Conservation (phyloP, 2,329 filamentous ascomycete genomes). For the Metarhizium album region DNA sequence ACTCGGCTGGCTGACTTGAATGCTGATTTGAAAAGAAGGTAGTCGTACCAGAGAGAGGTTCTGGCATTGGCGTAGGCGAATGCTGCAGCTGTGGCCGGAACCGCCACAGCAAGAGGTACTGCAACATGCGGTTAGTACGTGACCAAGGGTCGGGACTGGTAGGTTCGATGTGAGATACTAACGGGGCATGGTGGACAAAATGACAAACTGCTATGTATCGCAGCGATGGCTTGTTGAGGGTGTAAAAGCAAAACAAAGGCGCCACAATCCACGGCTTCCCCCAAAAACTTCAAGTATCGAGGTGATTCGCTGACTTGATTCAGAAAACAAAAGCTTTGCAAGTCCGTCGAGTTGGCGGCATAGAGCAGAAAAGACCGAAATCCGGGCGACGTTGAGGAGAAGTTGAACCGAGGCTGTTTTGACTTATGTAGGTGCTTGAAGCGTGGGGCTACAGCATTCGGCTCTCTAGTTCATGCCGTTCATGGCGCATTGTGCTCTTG, state of each 20-base stretch:
- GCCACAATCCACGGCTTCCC: background rate
- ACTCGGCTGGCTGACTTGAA: slow-evolving; percentile 33
- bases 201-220: background rate
- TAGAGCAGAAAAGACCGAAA: background rate
- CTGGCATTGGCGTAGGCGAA: slow-evolving; percentile 73
- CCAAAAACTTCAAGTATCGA: background rate
- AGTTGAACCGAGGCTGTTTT: background rate
- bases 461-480: background rate
- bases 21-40: slow-evolving; percentile 44
- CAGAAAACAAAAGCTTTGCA: background rate
- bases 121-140: background rate
- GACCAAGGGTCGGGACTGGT: background rate
- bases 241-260: background rate
- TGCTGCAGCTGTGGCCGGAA: slow-evolving; percentile 52
- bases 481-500: background rate
- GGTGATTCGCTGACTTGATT: background rate
- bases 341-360: no score
- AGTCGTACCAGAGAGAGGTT: slow-evolving; percentile 56
- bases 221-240: background rate
- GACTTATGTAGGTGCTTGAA: background rate
- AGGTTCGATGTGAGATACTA: background rate
- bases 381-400: background rate
- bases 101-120: slow-evolving; percentile 44
- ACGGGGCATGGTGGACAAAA: background rate
- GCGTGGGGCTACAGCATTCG: background rate